Base-by-base conservation (phyloP, 2,329 filamentous ascomycete species). In the Penicillium oxalicum region DNA sequence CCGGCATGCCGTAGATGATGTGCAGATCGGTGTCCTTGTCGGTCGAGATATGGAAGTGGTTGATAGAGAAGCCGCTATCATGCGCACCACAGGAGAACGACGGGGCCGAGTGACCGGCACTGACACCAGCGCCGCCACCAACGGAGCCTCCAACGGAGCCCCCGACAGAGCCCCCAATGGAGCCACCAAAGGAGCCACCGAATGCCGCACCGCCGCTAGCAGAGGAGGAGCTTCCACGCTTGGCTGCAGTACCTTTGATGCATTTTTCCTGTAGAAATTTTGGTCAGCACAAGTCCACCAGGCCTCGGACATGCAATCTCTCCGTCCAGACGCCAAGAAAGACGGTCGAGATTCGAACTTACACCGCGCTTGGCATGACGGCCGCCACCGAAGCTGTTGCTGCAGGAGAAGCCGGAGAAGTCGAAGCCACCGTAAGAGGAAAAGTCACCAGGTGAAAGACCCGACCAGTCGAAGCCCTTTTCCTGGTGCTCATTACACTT, bases 1-100 rank as follows among this genome's bases (percentile, higher is more conserved):
- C 88, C 2, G 82, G 79, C 89, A 96, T 95, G 62, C 77, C 79
- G 73, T 91, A 96, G 75, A 88, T 80, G 75, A 95, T 89, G 70
- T 91, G 83, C 46, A 97, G 74, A 55, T 91, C 83, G 59, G 81
- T 83, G 70, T 91, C 85, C 63, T 86, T 83, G 64, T 88, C 83
- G 55, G 83, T 78, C 40, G 81, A 82, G 58, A 96, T 74, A 55
- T 91, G 77, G 69, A 95, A 80, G 60, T 81, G 77, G 56, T 75
- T 80, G 62, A 95, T 82, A 33, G 90, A 93, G 77, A 95, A 93
- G 55, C 65, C 69, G 45, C 78, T 74, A 58, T 77, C 68, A 34
- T 71, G 64, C 50, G 74, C 73, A 61, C 77, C 76, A 54, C 71
- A 77, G n/a, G 71, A 68, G 67, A 89, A 84, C 51, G 77, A 81